A percentile compares a stretch with the other conserved stretches of the same genome.
phyloP scores from a whole-genome alignment of 163 green algal species.

The Chlamydomonas reinhardtii region DNA sequence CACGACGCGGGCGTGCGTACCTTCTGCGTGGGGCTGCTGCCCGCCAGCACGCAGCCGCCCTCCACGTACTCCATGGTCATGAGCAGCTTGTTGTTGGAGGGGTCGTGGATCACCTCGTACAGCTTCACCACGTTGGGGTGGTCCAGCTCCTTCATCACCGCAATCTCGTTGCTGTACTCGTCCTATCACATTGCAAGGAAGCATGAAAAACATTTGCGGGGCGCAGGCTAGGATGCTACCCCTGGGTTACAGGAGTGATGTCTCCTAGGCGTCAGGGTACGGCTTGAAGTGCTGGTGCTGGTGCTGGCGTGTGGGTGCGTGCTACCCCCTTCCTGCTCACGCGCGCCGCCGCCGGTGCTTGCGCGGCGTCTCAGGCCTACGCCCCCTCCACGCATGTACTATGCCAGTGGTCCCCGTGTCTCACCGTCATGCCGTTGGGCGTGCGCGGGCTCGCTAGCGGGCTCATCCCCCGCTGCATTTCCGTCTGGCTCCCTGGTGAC shows the following conservation, averaged over 20 bases:
- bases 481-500: slow-evolving; percentile 23
- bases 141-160: slow-evolving; percentile 82
- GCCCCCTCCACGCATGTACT: no score
- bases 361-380: no score
- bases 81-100: slow-evolving; percentile 72
- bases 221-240: no score
- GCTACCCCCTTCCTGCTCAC: no score
- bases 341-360: no score
- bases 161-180: slow-evolving; percentile 69
- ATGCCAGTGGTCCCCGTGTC: background rate
- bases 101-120: slow-evolving; percentile 87
- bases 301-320: no score
- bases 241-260: no score
- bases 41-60: slow-evolving; percentile 76
- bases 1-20: no score
- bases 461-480: slow-evolving; percentile 10
- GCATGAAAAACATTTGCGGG: no score
- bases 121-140: slow-evolving; percentile 84
- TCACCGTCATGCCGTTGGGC: slow-evolving; percentile 46
- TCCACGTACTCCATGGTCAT: slow-evolving; percentile 90
- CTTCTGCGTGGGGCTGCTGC: slow-evolving; percentile 44
- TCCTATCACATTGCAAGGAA: slow-evolving; percentile 7
- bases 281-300: no score
- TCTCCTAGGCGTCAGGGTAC: no score
- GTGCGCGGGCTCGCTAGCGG: slow-evolving; percentile 16